These are phyloP conservation scores for Apiotrichum domesticum DNA, from an alignment of 1,284 basidiomycete species.

Conservation along the genomic window DNA sequence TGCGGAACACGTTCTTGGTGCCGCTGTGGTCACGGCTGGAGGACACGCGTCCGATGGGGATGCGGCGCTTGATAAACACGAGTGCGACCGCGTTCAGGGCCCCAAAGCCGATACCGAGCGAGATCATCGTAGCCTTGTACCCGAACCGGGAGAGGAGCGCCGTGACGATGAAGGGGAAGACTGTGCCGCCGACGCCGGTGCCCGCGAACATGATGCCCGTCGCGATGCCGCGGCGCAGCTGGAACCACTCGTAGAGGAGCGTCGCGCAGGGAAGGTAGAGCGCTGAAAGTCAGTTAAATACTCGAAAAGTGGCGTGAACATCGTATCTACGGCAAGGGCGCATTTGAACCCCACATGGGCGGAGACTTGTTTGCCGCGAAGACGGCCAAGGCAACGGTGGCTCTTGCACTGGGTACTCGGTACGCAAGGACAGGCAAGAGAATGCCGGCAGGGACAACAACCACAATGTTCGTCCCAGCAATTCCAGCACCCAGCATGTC, in stretches of 20 bases:
- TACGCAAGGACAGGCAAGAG: too few relatives aligned
- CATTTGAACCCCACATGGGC: too few relatives aligned
- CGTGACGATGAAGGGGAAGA: slow-evolving; percentile 41
- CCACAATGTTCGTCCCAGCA: too few relatives aligned
- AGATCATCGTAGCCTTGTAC: slow-evolving; percentile 43
- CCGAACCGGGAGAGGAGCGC: slow-evolving; percentile 39
- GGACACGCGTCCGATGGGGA: slow-evolving; percentile 24
- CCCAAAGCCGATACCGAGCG: slow-evolving; percentile 34
- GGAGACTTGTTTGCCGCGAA: too few relatives aligned
- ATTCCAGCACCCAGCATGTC: too few relatives aligned
- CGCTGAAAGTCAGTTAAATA: slow-evolving; percentile 12
- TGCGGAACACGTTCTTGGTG: background rate
- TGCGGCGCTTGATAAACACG: slow-evolving; percentile 38
- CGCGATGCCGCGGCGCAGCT: slow-evolving; percentile 38
- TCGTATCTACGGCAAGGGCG: too few relatives aligned
- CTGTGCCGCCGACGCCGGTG: slow-evolving; percentile 40
- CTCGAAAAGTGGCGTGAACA: too few relatives aligned
- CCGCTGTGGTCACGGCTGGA: background rate
- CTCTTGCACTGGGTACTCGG: too few relatives aligned
- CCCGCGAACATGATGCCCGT: slow-evolving; percentile 43
- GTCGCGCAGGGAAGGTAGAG: slow-evolving; percentile 43
- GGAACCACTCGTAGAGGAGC: slow-evolving; percentile 46
- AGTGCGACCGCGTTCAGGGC: slow-evolving; percentile 31
- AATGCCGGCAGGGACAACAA: too few relatives aligned
- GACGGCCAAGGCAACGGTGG: too few relatives aligned